Evolutionary conservation across 2,329 filamentous ascomycete species (phyloP), one percentile per base, ranked within the genome.

Genomic region (Cytospora schulzeri): DNA sequence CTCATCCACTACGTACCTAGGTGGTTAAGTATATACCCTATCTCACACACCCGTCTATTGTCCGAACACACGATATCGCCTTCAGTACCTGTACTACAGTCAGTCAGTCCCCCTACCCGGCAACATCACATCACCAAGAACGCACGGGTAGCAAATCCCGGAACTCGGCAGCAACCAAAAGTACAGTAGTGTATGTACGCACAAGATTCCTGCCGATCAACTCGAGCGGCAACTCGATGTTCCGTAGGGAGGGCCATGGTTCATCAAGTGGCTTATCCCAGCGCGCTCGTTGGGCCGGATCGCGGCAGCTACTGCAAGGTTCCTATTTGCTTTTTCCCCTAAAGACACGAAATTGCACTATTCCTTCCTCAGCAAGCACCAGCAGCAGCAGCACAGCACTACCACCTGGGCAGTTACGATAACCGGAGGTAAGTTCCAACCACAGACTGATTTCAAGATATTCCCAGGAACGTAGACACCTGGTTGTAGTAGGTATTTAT

Each of bases 251-350:
- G 11, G 35, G 12, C 35, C n/a, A 14, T 38, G 14, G 35, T 17
- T 38, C 11, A 38, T 41, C 15, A 8, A 41, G 17, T n/a, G 38
- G 38, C 38, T 41, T 41, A 41, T 41, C 38, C 38, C 15, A 41
- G 38, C 15, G 38, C 19, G 38, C 38, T 41, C 38, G 38, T 41
- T 41, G 38, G 38, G 38, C 38, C 38, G 15, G 38, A 19, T 6
- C 38, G 17, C 38, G 38, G 38, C 19, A 24, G 26, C 58, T 60
- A 48, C 59, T 55, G 59, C 58, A 61, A 2, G 58, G 58, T 61
- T 61, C 33, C 58, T 48, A 48, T 48, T 33, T 61, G 38, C 51
- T 41, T 31, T 19, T 33, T 33, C 50, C 26, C 15, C 38, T 4
- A 41, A 3, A 41, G 17, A 41, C 38, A n/a, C 7, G 38, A n/a